Evolutionary conservation across 148 eudicot species (phyloP).

Genomic region (Mesembryanthemum crystallinum): DNA sequence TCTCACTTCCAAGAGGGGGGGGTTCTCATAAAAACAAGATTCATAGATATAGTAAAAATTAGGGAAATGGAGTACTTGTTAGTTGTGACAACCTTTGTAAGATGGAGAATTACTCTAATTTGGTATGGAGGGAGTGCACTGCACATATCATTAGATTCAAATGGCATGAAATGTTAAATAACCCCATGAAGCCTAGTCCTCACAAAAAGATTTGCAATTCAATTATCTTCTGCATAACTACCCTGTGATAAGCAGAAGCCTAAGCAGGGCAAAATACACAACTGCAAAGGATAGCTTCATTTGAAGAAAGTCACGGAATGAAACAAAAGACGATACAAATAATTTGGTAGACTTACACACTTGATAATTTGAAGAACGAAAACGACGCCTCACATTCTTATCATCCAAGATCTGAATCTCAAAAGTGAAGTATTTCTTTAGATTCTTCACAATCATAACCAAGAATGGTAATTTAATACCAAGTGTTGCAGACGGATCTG

Average conservation of each 20-base stretch:
- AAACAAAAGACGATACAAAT: constrained; percentile 13
- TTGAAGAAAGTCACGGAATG: background rate
- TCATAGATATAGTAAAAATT: background rate
- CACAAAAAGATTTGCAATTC: background rate
- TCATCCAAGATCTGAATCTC: constrained; percentile 99
- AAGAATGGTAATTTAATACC: constrained; percentile 95
- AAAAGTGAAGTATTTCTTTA: constrained; percentile 91
- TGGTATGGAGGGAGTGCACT: background rate
- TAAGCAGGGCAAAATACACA: background rate
- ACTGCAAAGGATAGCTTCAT: background rate
- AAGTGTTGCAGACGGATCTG: constrained; percentile 96
- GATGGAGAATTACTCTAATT: background rate
- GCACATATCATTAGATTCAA: background rate
- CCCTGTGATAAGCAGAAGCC: background rate
- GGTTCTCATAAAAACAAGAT: background rate
- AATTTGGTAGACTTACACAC: constrained; percentile 87
- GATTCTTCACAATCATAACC: constrained; percentile 87
- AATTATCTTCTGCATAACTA: background rate
- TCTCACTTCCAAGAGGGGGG: background rate
- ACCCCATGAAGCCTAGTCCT: background rate
- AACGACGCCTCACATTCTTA: constrained; percentile 97
- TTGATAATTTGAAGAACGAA: constrained; percentile 99
- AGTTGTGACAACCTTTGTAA: background rate
- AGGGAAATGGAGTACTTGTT: background rate
- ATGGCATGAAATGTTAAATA: background rate